These are phyloP conservation scores for Trichosporon faecale DNA, from an alignment of 1,284 basidiomycete genomes.

Conservation along the genomic window DNA sequence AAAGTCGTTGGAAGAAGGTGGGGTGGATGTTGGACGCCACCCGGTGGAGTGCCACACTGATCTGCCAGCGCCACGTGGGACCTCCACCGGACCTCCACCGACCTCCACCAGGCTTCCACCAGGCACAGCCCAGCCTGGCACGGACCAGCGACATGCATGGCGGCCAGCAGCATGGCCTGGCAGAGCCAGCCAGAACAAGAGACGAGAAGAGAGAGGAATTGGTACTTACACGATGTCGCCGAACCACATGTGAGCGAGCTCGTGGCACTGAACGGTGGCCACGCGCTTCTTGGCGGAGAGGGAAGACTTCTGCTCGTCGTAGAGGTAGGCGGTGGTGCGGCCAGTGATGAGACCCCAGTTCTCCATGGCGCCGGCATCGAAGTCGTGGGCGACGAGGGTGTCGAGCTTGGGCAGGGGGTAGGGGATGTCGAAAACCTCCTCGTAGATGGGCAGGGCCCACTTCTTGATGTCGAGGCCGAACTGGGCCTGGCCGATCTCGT, in stretches of 20 bases:
- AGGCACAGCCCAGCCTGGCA: no score
- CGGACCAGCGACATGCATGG: background rate
- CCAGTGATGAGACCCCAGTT: slow-evolving; percentile 95
- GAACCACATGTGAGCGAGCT: slow-evolving; percentile 61
- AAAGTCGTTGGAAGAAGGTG: background rate
- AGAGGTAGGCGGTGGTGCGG: slow-evolving; percentile 74
- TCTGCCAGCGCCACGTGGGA: background rate
- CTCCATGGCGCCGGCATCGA: slow-evolving; percentile 93
- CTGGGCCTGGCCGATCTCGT: slow-evolving; percentile 68
- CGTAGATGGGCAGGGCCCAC: slow-evolving; percentile 84
- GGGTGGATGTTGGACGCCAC: background rate
- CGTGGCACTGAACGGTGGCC: slow-evolving; percentile 58
- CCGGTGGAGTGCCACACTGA: background rate
- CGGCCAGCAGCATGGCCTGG: no score
- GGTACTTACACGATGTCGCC: slow-evolving; percentile 62
- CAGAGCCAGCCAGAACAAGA: background rate
- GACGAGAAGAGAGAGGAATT: background rate
- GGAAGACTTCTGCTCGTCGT: slow-evolving; percentile 72
- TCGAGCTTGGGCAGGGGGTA: slow-evolving; percentile 92
- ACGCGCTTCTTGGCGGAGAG: slow-evolving; percentile 75
- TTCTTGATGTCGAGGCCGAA: slow-evolving; percentile 83
- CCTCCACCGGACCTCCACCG: background rate
- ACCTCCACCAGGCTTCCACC: background rate
- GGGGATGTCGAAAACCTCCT: slow-evolving; percentile 84
- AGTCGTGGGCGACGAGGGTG: slow-evolving; percentile 76